These are phyloP conservation scores for Tolypocladium nubicola DNA, from an alignment of 2,329 filamentous ascomycete genomes.

Conservation along the genomic window DNA sequence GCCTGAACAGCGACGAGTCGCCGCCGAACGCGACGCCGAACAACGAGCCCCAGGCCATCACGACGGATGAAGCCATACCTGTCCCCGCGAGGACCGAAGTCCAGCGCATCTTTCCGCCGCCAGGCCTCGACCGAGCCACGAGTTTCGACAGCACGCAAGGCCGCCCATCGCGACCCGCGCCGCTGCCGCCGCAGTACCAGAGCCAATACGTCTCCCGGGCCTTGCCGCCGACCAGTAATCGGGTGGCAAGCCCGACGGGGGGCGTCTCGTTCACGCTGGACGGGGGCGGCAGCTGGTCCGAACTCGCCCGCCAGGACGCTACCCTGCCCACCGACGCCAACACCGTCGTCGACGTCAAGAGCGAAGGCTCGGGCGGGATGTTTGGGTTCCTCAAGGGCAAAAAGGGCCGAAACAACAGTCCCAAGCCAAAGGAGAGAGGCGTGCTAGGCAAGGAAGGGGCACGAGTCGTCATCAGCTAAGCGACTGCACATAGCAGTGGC, in stretches of 20 bases:
- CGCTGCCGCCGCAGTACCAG: conserved; percentile 35
- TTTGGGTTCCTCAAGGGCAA: conserved; percentile 84
- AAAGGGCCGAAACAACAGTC: conserved; percentile 81
- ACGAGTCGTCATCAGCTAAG: conserved; percentile 62
- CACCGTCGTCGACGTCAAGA: conserved; percentile 39
- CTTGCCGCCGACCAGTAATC: conserved; percentile 48
- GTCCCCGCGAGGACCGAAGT: conserved; percentile 16
- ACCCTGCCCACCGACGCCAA: conserved; percentile 60
- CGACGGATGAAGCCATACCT: conserved; percentile 37
- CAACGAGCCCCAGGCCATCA: conserved; percentile 33
- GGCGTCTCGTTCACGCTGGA: conserved; percentile 88
- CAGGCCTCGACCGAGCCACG: conserved; percentile 2
- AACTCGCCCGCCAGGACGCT: conserved; percentile 74
- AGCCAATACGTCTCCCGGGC: conserved; percentile 33
- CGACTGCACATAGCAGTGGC: background rate
- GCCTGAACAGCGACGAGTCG: conserved; percentile 7
- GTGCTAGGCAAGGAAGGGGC: conserved; percentile 93
- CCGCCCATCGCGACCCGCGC: conserved; percentile 16
- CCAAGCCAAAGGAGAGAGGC: conserved; percentile 87
- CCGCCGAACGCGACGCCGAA: background rate
- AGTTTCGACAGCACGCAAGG: conserved; percentile 15
- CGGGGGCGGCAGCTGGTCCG: conserved; percentile 82
- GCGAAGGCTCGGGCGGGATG: conserved; percentile 62
- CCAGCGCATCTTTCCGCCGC: conserved; percentile 3
- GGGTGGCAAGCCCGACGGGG: conserved; percentile 67